These are phyloP conservation scores for Perkinsela sp. DNA, from an alignment of 208 protist species.

Conservation along the genomic window DNA sequence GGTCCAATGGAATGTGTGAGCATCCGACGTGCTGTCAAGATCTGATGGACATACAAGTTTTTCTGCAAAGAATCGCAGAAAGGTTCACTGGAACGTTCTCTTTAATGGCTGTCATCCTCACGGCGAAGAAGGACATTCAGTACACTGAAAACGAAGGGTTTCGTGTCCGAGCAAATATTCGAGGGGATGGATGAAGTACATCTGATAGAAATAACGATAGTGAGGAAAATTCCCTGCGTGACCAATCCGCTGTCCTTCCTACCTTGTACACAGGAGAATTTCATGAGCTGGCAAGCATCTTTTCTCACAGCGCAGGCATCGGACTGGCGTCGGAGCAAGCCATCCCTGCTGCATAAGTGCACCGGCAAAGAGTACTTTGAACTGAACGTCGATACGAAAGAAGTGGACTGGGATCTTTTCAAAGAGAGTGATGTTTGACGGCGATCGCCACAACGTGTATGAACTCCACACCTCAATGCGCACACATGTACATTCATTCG, in stretches of 20 bases:
- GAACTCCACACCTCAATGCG: too few species aligned
- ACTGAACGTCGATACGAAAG: not conserved
- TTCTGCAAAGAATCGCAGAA: not conserved
- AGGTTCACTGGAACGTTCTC: not conserved
- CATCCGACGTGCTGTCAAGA: not conserved
- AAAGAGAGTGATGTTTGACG: too few species aligned
- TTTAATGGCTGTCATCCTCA: not conserved
- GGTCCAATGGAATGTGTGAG: not conserved
- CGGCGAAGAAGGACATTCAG: not conserved
- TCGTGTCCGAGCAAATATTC: not conserved
- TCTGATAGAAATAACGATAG: not conserved
- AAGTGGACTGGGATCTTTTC: not conserved
- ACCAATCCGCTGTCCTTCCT: not conserved
- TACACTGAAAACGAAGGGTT: not conserved
- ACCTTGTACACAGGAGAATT: not conserved
- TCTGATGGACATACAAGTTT: not conserved
- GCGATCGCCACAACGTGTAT: too few species aligned
- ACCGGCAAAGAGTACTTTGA: not conserved
- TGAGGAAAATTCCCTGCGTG: not conserved
- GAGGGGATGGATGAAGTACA: not conserved
- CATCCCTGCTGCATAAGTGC: not conserved
- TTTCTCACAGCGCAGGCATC: not conserved
- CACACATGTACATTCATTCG: too few species aligned
- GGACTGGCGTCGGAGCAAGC: not conserved
- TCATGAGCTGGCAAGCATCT: not conserved